These are phyloP conservation scores for Colletotrichum ledebouriae DNA, from an alignment of 2,329 filamentous ascomycete species.

Conservation along the genomic window DNA sequence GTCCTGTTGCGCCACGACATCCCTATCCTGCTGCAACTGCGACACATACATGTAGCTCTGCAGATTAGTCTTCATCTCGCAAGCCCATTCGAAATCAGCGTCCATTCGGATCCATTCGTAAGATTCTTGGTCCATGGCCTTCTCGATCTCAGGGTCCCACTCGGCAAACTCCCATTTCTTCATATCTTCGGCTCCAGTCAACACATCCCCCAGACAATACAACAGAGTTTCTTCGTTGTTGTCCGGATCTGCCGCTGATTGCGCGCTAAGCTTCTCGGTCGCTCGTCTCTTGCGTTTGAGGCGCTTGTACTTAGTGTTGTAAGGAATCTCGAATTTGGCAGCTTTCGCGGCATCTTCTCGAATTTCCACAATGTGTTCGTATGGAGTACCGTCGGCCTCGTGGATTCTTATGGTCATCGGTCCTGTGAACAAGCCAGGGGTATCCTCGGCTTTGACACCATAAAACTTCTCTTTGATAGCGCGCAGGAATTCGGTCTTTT, in stretches of 20 bases:
- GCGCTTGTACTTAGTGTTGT: conserved; percentile 99
- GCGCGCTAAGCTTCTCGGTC: conserved; percentile 66
- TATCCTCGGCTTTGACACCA: conserved; percentile 75
- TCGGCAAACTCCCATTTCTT: conserved; percentile 87
- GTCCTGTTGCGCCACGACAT: conserved; percentile 89
- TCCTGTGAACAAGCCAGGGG: conserved; percentile 88
- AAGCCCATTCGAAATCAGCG: conserved; percentile 98
- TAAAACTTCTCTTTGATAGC: conserved; percentile 85
- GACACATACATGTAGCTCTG: conserved; percentile 98
- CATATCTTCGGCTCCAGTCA: conserved; percentile 85
- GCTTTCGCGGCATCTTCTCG: conserved; percentile 83
- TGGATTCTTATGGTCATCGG: conserved; percentile 99
- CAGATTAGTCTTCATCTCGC: conserved; percentile 83
- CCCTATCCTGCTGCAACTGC: conserved; percentile 95
- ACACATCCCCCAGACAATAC: conserved; percentile 92
- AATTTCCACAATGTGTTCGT: conserved; percentile 97
- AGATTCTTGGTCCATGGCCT: conserved; percentile 93
- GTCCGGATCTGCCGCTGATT: conserved; percentile 65
- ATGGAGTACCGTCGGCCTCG: conserved; percentile 97
- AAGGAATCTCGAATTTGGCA: conserved; percentile 91
- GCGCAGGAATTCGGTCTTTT: conserved; percentile 81
- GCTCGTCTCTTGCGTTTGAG: conserved; percentile 79
- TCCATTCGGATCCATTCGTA: conserved; percentile 99
- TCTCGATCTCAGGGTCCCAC: conserved; percentile 90
- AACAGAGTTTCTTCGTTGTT: conserved; percentile 85